phyloP scores from a whole-genome alignment of 2,329 filamentous ascomycete genomes.

The Monilinia fructicola region DNA sequence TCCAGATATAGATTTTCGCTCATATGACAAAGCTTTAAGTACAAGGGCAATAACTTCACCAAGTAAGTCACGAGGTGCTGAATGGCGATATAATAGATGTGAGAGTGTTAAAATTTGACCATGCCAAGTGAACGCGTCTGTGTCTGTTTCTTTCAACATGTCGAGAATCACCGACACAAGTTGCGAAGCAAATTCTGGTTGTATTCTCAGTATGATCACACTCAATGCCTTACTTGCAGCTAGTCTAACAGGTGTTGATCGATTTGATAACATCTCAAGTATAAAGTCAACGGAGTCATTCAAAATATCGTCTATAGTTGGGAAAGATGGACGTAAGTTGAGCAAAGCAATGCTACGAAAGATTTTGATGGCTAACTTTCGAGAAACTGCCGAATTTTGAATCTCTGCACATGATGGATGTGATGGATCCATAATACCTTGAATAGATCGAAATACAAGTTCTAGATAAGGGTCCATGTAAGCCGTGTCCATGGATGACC shows the following conservation, averaged over 20 bases:
- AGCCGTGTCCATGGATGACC: slow-evolving; percentile 67
- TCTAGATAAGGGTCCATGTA: slow-evolving; percentile 69
- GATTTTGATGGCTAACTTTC: slow-evolving; percentile 84
- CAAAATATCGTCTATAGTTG: slow-evolving; percentile 51
- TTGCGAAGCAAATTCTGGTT: slow-evolving; percentile 77
- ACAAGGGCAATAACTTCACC: slow-evolving; percentile 74
- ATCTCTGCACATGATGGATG: slow-evolving; percentile 54
- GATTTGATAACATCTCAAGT: slow-evolving; percentile 75
- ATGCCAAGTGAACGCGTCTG: slow-evolving; percentile 68
- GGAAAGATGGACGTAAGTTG: slow-evolving; percentile 40
- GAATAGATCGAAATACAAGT: slow-evolving; percentile 63
- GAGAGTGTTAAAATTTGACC: slow-evolving; percentile 84
- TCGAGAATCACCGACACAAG: slow-evolving; percentile 85
- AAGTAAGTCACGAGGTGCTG: slow-evolving; percentile 69
- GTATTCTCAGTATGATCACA: slow-evolving; percentile 77
- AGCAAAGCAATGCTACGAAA: slow-evolving; percentile 71
- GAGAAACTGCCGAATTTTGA: slow-evolving; percentile 71
- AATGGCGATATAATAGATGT: slow-evolving; percentile 81
- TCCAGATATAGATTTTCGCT: slow-evolving; percentile 84
- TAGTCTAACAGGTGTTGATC: slow-evolving; percentile 86
- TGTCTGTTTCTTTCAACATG: slow-evolving; percentile 57
- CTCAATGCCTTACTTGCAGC: slow-evolving; percentile 92
- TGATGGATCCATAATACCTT: slow-evolving; percentile 56
- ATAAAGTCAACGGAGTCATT: slow-evolving; percentile 83
- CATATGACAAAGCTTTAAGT: slow-evolving; percentile 78